A percentile compares a stretch with the other conserved stretches of the same genome.
Conservation (phyloP, 805 yeast genomes). For the Candida caryicola region DNA sequence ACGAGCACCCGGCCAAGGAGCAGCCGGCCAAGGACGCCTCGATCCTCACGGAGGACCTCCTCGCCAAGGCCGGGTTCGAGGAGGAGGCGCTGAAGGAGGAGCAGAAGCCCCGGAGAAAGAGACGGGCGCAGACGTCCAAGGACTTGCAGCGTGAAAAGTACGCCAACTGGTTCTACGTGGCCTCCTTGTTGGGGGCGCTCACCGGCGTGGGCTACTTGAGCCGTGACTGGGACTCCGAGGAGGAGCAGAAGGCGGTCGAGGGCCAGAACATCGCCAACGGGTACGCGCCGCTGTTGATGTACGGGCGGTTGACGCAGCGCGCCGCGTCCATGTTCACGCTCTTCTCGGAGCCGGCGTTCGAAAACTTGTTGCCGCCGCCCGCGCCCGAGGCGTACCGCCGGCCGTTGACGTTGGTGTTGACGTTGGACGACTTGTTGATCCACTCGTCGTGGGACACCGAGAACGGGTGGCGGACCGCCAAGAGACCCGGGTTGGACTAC, state of each 20-base stretch:
- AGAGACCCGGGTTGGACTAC: conserved; percentile 98
- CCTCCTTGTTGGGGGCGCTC: conserved; percentile 50
- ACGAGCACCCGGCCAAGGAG: neutral
- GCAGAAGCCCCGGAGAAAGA: conserved; percentile 24
- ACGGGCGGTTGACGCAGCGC: conserved; percentile 68
- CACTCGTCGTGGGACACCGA: conserved; percentile 91
- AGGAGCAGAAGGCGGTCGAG: conserved; percentile 54
- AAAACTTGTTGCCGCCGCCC: conserved; percentile 90
- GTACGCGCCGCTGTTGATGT: conserved; percentile 60
- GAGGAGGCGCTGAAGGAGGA: conserved; percentile 17
- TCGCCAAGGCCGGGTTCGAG: conserved; percentile 83
- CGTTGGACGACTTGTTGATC: conserved; percentile 84
- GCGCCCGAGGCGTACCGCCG: conserved; percentile 88
- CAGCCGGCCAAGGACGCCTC: conserved; percentile 37
- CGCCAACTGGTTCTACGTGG: conserved; percentile 70
- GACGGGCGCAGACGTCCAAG: conserved; percentile 55
- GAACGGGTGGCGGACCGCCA: conserved; percentile 97
- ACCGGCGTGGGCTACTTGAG: conserved; percentile 64
- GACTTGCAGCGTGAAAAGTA: conserved; percentile 81
- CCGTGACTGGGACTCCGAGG: conserved; percentile 83
- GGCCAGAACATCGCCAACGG: conserved; percentile 61
- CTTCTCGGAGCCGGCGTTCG: conserved; percentile 91
- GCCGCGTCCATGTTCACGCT: conserved; percentile 71
- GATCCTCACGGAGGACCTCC: conserved; percentile 74
- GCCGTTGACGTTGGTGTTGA: conserved; percentile 85